Base-by-base conservation (phyloP, 192 early-diverging fungal genomes). In the Dispira parvispora region DNA sequence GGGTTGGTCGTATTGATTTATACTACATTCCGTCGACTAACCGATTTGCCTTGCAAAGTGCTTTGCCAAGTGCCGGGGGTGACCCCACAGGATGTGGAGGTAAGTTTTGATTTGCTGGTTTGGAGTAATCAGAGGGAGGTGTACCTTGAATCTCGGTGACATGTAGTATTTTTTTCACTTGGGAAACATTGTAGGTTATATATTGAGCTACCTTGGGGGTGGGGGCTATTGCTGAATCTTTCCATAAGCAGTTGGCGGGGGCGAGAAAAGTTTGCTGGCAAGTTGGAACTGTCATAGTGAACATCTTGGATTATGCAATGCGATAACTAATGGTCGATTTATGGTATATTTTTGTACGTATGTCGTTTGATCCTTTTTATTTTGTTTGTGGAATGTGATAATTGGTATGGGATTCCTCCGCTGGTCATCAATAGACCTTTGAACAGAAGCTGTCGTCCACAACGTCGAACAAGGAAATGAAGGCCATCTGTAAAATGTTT, bases 401-500 rank as follows among this genome's bases (percentile, higher is more conserved):
- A 38, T 38, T 1, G 32, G 32, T 1, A 38, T 38, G 6, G 1
- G 32, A 38, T 38, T 38, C 1, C 6, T 38, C 6, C 32, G 3
- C 6, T 38, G 32, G 32, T 38, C 32, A 38, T 6, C 32, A 38
- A 38, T 26, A 60, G 10, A 43, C 25, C 14, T 60, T 60, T 43
- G 42, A 60, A 18, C 21, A 18, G 12, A 11, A 21, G 16, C 4
- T 60, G 21, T 14, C 21, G 21, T 28, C 57, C 14, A 21, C 57
- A 16, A 27, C 18, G 57, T 60, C 57, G 8, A 11, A 27, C 11
- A 60, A 60, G 32, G 57, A 27, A 12, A 60, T 43, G 38, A 27
- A 42, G 57, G 57, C 57, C 25, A 43, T 60, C 8, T 60, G 57
- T 43, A 27, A 42, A 12, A 43, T 60, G 57, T 60, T 27, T 12